phyloP scores from a whole-genome alignment of 2,329 filamentous ascomycete species.

The Fusarium oligoseptatum region DNA sequence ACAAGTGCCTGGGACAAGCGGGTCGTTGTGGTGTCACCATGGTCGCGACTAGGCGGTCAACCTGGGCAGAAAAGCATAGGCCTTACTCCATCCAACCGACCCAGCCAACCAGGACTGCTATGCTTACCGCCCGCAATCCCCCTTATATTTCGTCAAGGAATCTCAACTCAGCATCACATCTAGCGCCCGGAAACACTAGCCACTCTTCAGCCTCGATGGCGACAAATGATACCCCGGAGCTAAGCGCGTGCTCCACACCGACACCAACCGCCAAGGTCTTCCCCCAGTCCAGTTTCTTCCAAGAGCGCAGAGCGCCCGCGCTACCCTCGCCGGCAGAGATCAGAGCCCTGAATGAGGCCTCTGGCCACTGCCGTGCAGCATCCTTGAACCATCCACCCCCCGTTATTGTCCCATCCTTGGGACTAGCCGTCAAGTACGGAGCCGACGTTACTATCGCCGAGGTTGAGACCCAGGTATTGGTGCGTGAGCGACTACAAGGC shows the following conservation, averaged over 20 bases:
- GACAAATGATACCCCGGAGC: background rate
- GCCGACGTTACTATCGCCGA: slow-evolving; percentile 48
- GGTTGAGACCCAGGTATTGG: slow-evolving; percentile 46
- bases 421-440: slow-evolving; percentile 54
- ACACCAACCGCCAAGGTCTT: background rate
- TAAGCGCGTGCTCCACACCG: background rate
- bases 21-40: too few relatives aligned
- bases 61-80: too few relatives aligned
- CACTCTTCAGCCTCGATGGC: background rate
- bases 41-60: too few relatives aligned
- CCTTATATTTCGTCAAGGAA: background rate
- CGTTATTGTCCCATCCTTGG: slow-evolving; percentile 50
- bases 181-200: background rate
- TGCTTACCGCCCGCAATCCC: too few relatives aligned
- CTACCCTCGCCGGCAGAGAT: slow-evolving; percentile 49
- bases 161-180: background rate
- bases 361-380: slow-evolving; percentile 26
- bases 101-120: too few relatives aligned
- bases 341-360: slow-evolving; percentile 45
- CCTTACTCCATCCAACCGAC: too few relatives aligned
- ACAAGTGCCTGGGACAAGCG: too few relatives aligned
- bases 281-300: slow-evolving; percentile 38
- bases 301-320: slow-evolving; percentile 32
- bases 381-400: slow-evolving; percentile 47
- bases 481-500: slow-evolving; percentile 45